Evolutionary conservation across 345 rosid genomes (phyloP), one percentile per base, ranked within the genome.

Genomic region (Lumnitzera racemosa): DNA sequence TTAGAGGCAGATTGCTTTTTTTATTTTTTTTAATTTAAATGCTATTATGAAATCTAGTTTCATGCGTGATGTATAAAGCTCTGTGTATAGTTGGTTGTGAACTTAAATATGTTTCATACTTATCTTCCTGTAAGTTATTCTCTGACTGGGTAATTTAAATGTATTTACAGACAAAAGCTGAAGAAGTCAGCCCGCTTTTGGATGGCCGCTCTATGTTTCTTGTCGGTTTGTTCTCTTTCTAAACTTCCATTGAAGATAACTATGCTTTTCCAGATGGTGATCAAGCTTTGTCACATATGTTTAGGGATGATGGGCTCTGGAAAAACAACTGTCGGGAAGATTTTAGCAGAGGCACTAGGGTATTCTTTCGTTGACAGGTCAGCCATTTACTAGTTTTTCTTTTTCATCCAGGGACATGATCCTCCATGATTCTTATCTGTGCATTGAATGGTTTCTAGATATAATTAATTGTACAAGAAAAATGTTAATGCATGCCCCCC

Each of bases 221-320:
- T 62, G 79, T 80, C 58, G 84, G 84, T 80, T 52, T 49, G 84
- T 74, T 74, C 74, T 60, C 56, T 49, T 49, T 53, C 57, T 14
- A 24, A 57, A 61, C 51, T 48, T 49, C 46, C 49, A 17, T 20
- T 23, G 31, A 31, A 52, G 12, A 59, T 23, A 24, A 5, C 25
- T 36, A 48, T 13, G 9, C 3, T 54, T 50, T 55, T 58, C 63
- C 11, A 20, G 51, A 52, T 46, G 53, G 53, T 48, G 61, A 55
- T 61, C 54, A 46, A 20, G 47, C 56, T 57, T 16, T n/a, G 9
- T 11, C 17, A 17, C 55, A 36, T 51, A 57, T 41, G 56, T 62
- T 24, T 62, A 77, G 85, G 85, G 65, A 70, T 80, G 81, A 80
- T 80, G 85, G 85, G 85, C 7, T 77, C 81, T 5, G 85, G 85